Evolutionary conservation across 371 early-diverging fungal genomes (phyloP).

Genomic region (Synchytrium microbalum): DNA sequence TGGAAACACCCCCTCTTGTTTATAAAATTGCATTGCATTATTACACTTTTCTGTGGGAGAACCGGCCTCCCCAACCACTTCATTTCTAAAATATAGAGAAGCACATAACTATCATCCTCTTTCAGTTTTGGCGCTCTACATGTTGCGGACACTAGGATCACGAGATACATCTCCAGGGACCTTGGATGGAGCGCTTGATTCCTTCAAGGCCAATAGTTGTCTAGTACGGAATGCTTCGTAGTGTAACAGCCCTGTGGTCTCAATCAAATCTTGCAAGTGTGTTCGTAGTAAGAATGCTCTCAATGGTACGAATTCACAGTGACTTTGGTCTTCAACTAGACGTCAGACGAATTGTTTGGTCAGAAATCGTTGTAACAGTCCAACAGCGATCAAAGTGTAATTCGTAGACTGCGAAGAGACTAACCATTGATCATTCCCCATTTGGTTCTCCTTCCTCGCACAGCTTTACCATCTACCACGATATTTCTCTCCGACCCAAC

Average conservation of each 20-base stretch:
- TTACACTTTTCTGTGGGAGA: no score
- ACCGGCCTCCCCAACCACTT: no score
- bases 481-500: slow-evolving; percentile 88
- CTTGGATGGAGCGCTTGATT: slow-evolving; percentile 26
- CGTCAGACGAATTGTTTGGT: slow-evolving; percentile 18
- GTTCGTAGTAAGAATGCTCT: slow-evolving; percentile 77
- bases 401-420: slow-evolving; percentile 31
- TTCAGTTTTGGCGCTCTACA: no score
- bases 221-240: slow-evolving; percentile 91
- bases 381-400: not conserved
- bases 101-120: no score
- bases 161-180: not conserved
- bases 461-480: slow-evolving; percentile 64
- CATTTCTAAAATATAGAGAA: no score
- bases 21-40: no score
- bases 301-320: slow-evolving; percentile 87
- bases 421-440: slow-evolving; percentile 87
- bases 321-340: slow-evolving; percentile 80
- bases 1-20: no score
- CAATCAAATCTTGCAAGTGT: slow-evolving; percentile 87
- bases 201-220: slow-evolving; percentile 77
- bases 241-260: slow-evolving; percentile 81
- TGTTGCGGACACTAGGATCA: not conserved
- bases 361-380: not conserved
- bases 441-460: slow-evolving; percentile 78